Conservation (phyloP, 2,329 filamentous ascomycete species). For the Rhinocladiella mackenziei region DNA sequence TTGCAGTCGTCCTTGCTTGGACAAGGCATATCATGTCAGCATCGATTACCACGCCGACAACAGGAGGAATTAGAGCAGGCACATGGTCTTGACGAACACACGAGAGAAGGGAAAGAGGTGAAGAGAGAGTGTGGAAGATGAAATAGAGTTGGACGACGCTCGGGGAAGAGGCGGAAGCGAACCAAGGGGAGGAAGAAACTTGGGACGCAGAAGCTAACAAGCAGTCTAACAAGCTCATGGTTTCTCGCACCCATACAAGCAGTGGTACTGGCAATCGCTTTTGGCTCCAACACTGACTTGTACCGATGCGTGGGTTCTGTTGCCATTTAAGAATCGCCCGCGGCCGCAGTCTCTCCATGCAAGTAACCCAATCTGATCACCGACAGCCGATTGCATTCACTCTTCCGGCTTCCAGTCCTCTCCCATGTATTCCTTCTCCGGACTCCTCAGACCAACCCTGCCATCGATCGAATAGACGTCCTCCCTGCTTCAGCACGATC, state of each 20-base stretch:
- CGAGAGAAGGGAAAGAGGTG: background rate
- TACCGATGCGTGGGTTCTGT: too few species aligned
- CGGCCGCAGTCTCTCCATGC: background rate
- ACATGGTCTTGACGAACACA: background rate
- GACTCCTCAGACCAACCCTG: background rate
- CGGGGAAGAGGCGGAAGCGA: too few species aligned
- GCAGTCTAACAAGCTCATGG: too few species aligned
- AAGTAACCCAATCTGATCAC: background rate
- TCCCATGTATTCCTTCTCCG: too few species aligned
- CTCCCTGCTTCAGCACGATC: too few species aligned
- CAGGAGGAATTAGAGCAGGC: background rate
- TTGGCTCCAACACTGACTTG: too few species aligned
- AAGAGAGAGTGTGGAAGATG: slow-evolving; percentile 8
- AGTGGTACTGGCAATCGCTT: too few species aligned
- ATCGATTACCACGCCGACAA: background rate
- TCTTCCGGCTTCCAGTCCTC: too few species aligned
- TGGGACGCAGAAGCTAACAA: slow-evolving; percentile 5
- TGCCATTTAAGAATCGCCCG: background rate
- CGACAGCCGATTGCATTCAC: background rate
- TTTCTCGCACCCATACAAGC: too few species aligned
- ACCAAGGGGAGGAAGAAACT: background rate
- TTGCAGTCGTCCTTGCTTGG: too few species aligned
- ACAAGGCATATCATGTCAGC: too few species aligned
- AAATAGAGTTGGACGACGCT: slow-evolving; percentile 19
- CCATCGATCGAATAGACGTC: too few species aligned